Evolutionary conservation across 805 yeast species (phyloP).

Genomic region (Yarrowia deformans): DNA sequence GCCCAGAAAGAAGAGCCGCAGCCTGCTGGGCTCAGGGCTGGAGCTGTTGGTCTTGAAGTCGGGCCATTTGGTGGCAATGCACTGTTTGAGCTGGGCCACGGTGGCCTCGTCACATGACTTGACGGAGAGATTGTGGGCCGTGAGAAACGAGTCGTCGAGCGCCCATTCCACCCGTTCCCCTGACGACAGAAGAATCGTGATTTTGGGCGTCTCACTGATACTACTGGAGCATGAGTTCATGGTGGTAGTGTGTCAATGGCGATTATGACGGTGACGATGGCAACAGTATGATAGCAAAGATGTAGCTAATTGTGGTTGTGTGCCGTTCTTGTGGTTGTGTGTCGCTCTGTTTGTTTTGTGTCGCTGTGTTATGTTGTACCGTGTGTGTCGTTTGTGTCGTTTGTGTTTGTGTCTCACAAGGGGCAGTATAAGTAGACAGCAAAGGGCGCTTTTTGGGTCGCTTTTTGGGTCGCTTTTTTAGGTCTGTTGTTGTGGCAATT

Average conservation of each 20-base stretch:
- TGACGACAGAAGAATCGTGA: conserved; percentile 45
- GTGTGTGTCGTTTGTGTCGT: not conserved
- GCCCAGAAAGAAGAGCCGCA: conserved; percentile 50
- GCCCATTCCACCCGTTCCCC: conserved; percentile 43
- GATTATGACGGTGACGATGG: not conserved
- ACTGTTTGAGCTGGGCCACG: conserved; percentile 43
- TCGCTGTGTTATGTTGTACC: not conserved
- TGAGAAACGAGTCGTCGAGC: conserved; percentile 42
- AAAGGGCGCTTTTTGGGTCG: not conserved
- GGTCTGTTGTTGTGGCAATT: no score
- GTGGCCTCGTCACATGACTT: conserved; percentile 42
- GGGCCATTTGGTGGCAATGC: conserved; percentile 44
- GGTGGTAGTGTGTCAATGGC: not conserved
- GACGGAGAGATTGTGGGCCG: conserved; percentile 42
- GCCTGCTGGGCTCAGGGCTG: conserved; percentile 39
- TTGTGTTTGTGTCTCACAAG: no score
- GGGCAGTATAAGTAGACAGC: no score
- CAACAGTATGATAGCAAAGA: not conserved
- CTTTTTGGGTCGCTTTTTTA: no score
- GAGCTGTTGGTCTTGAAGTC: conserved; percentile 46
- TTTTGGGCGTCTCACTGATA: conserved; percentile 28
- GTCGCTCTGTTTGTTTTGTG: not conserved
- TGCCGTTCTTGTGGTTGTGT: not conserved
- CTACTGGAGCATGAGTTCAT: conserved; percentile 31
- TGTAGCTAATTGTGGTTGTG: not conserved